Evolutionary conservation across 352 stramenopile species (phyloP).

Genomic region (Globisporangium paroecandrum): DNA sequence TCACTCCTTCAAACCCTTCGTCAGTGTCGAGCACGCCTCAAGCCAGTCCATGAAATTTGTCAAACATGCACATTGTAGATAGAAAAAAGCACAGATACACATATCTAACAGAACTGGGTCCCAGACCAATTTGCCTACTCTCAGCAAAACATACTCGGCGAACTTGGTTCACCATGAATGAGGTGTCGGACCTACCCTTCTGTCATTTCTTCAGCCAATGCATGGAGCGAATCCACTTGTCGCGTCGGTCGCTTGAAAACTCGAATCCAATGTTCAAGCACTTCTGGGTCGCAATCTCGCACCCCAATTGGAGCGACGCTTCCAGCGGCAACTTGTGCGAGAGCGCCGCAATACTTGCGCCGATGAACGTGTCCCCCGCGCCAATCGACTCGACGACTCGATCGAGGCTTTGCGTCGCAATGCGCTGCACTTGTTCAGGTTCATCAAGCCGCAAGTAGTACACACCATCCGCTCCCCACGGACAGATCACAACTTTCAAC

Average conservation of each 20-base stretch:
- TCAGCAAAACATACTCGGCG: neutral
- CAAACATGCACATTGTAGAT: constrained; percentile 1
- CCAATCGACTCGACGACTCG: constrained; percentile 63
- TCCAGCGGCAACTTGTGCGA: constrained; percentile 26
- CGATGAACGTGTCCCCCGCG: constrained; percentile 74
- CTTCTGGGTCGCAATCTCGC: constrained; percentile 53
- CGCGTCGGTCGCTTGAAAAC: constrained; percentile 21
- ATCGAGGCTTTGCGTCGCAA: constrained; percentile 31
- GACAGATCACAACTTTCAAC: constrained; percentile 55
- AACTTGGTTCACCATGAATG: neutral
- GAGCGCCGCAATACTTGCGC: constrained; percentile 49
- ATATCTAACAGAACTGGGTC: neutral
- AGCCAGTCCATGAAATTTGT: neutral
- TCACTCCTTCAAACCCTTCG: neutral
- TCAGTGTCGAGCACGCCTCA: neutral
- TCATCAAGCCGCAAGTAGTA: constrained; percentile 39
- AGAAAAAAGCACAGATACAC: neutral
- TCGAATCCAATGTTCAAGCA: constrained; percentile 56
- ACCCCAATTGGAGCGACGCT: constrained; percentile 38
- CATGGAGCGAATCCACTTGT: constrained; percentile 14
- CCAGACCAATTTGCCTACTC: neutral
- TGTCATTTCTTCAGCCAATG: neutral
- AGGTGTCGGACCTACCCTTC: neutral
- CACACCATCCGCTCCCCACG: constrained; percentile 58
- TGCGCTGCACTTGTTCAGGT: constrained; percentile 23